Evolutionary conservation across 1,284 basidiomycete genomes (phyloP).

Genomic region (Malassezia nana): DNA sequence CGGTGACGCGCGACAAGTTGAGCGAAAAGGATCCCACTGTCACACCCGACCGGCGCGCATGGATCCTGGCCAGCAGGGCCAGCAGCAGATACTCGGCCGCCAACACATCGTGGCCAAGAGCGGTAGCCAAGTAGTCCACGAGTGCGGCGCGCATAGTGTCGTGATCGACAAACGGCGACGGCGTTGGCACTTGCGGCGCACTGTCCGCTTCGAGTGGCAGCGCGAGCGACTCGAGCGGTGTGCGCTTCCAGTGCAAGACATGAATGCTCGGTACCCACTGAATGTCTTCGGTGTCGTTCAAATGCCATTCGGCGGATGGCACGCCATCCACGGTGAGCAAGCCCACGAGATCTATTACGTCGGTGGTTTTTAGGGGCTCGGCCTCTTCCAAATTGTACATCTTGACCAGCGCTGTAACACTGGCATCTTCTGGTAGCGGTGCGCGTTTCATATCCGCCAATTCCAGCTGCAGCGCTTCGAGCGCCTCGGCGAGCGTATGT

Average conservation of each 20-base stretch:
- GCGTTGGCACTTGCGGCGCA: no score
- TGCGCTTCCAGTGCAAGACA: slow-evolving; percentile 21
- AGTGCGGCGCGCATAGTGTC: slow-evolving; percentile 14
- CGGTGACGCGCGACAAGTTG: slow-evolving; percentile 49
- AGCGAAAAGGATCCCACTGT: slow-evolving; percentile 61
- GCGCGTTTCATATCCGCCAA: not conserved
- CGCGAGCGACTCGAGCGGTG: not conserved
- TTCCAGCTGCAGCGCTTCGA: not conserved
- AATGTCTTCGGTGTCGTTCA: slow-evolving; percentile 2
- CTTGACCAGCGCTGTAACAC: slow-evolving; percentile 12
- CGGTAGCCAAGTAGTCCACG: slow-evolving; percentile 25
- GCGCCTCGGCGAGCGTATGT: not conserved
- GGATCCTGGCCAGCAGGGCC: slow-evolving; percentile 59
- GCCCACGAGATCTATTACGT: slow-evolving; percentile 39
- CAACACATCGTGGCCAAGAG: slow-evolving; percentile 28
- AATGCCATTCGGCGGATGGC: slow-evolving; percentile 26
- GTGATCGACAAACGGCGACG: slow-evolving; percentile 5
- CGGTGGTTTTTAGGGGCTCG: slow-evolving; percentile 35
- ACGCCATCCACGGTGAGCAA: slow-evolving; percentile 25
- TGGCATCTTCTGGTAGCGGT: slow-evolving; percentile 6
- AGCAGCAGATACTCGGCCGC: slow-evolving; percentile 71
- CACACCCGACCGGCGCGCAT: slow-evolving; percentile 60
- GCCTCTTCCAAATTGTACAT: slow-evolving; percentile 33
- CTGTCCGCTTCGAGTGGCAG: not conserved
- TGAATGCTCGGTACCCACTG: slow-evolving; percentile 31